Evolutionary conservation across 768 basidiomycete genomes (phyloP), one percentile per base, ranked within the genome.

Genomic region (Naematelia aurantialba): DNA sequence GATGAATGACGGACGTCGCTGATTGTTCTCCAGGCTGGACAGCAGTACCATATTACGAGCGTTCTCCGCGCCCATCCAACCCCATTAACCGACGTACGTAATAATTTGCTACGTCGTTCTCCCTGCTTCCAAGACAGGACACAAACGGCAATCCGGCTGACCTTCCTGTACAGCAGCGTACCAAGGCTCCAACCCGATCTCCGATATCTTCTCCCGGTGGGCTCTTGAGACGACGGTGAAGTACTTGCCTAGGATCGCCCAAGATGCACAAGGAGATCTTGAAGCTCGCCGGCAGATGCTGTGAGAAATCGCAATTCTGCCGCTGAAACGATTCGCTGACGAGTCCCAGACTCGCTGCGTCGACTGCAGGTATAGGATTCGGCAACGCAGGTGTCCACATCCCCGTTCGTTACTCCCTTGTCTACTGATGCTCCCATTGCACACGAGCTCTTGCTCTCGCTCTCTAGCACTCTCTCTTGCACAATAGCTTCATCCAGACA

Each of bases 181-280:
- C 44, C 72, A 73, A 48, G 72, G 72, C 2, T 73, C 72, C 2
- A 72, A 67, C 59, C 67, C 69, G 2, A 88, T 97, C 49, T 91
- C 92, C 1, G 94, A 98, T 72, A 89, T 98, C 48, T 98, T 98
- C 79, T 90, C 90, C 17, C 80, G 87, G 56, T 98, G 81, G 93
- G 93, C 94, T 1, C 80, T 98, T 58, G 83, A 85, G 68, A 88
- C 90, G 13, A 89, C 91, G 0, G 87, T 97, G 45, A 85, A 89
- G 74, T 86, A 90, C 69, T 83, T 98, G 19, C 94, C 93, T 13
- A 84, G 88, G 22, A 84, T 97, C 45, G 87, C 89, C 1, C 88
- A 85, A 72, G 83, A 94, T 72, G 82, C 70, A 2, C 60, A 77
- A 13, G 83, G 85, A 48, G 89, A 97, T 73, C 79, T 81, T 14